Evolutionary conservation across 371 early-diverging fungal species (phyloP).

Genomic region (Mucor piriformis): DNA sequence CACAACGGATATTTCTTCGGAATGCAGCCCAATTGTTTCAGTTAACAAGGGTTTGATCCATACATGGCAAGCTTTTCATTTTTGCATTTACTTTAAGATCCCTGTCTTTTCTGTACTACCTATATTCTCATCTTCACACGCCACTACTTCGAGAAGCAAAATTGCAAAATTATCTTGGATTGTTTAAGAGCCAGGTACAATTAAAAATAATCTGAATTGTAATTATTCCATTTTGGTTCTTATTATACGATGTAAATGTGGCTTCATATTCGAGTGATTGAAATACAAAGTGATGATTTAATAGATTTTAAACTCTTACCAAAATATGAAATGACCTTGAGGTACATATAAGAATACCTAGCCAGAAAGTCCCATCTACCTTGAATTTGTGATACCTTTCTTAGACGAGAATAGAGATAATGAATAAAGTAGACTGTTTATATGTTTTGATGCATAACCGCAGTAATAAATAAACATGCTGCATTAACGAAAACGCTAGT

Average conservation of each 20-base stretch:
- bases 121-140: neutral
- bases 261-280: conserved; percentile 50
- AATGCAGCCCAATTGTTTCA: conserved; percentile 55
- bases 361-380: no score
- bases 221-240: conserved; percentile 60
- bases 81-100: conserved; percentile 50
- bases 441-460: no score
- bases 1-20: conserved; percentile 52
- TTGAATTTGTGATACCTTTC: no score
- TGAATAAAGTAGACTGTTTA: no score
- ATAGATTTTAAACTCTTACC: no score
- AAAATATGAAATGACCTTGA: no score
- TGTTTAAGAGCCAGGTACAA: conserved; percentile 54
- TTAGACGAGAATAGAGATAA: no score
- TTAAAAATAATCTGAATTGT: conserved; percentile 55
- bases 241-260: conserved; percentile 53
- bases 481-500: no score
- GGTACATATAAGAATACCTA: no score
- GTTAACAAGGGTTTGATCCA: conserved; percentile 50
- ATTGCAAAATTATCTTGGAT: conserved; percentile 41
- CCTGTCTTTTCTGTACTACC: conserved; percentile 26
- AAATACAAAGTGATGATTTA: conserved; percentile 40
- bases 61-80: conserved; percentile 49
- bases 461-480: no score
- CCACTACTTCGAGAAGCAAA: conserved; percentile 37